These are phyloP conservation scores for Punctularia strigosozonata DNA, from an alignment of 768 basidiomycete species.

Conservation along the genomic window DNA sequence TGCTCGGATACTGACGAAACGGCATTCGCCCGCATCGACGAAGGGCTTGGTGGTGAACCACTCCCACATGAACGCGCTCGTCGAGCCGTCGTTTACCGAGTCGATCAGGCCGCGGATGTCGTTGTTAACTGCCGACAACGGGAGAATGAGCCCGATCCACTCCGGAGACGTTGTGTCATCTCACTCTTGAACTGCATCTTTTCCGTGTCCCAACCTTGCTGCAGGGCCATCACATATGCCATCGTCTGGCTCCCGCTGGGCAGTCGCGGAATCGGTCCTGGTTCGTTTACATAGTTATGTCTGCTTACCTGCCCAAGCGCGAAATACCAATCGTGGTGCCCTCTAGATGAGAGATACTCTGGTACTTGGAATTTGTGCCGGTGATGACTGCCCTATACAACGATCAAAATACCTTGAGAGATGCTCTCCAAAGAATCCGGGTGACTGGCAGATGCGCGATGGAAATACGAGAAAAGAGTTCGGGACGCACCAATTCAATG, in stretches of 20 bases:
- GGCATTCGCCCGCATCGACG: constrained; percentile 64
- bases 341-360: constrained; percentile 61
- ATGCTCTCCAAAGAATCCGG: too few species aligned
- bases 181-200: constrained; percentile 61
- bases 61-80: constrained; percentile 92
- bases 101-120: constrained; percentile 72
- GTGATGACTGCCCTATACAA: constrained; percentile 79
- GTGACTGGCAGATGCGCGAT: too few species aligned
- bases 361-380: constrained; percentile 60
- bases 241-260: constrained; percentile 82
- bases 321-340: constrained; percentile 86
- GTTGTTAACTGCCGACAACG: constrained; percentile 47
- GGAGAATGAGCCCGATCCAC: neutral
- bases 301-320: constrained; percentile 61
- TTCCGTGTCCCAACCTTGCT: constrained; percentile 68
- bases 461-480: neutral
- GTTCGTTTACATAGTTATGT: neutral
- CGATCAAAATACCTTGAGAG: too few species aligned
- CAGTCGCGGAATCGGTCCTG: neutral
- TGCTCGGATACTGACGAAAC: constrained; percentile 51
- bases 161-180: constrained; percentile 6
- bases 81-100: constrained; percentile 81
- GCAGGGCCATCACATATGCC: constrained; percentile 89
- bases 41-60: constrained; percentile 86
- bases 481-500: constrained; percentile 64